Evolutionary conservation across 1,139 yeast species (phyloP), one percentile per base, ranked within the genome.

Genomic region (Petasospora rhodanensis): DNA sequence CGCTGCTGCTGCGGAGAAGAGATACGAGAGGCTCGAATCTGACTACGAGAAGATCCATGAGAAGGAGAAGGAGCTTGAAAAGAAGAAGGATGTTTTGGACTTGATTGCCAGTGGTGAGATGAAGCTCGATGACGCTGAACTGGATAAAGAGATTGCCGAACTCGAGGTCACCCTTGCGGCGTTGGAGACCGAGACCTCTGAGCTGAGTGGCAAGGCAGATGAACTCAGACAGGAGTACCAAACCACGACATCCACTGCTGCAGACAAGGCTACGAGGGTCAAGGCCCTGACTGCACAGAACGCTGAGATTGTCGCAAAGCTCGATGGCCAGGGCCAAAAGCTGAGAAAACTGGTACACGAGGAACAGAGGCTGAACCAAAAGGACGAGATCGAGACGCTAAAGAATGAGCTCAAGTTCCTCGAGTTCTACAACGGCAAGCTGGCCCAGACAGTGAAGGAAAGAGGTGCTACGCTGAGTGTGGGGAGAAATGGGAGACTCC

Each of bases 181-280:
- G 4, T 19, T 40, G 6, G 24, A 28, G n/a, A 5, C 9, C 7
- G 34, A 47, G 63, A 17, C 47, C 49, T 6, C 45, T 44, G 4
- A 66, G 12, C 7, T 26, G 24, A 13, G 25, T 6, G 13, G 6
- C 4, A 60, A 31, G 65, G 66, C 38, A 9, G 79, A 74, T 20
- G 32, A 43, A 0, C 48, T 68, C 7, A 59, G 86, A 38, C 43
- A 44, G 2, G 51, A 64, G 28, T 80, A 80, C 49, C 87, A 79
- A 53, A 46, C 51, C 6, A 58, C 59, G 19, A 77, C 85, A 0
- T 58, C 76, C 0, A 58, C 56, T 14, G 86, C 86, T 0, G 81
- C 78, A 1, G 73, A 69, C 28, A 48, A 62, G 21, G 66, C 81
- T 1, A 50, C 54, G 0, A 45, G 45, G 14, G 46, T 70, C 7